Conservation (phyloP, 1,139 yeast genomes). For the Spathaspora jeffriesii region DNA sequence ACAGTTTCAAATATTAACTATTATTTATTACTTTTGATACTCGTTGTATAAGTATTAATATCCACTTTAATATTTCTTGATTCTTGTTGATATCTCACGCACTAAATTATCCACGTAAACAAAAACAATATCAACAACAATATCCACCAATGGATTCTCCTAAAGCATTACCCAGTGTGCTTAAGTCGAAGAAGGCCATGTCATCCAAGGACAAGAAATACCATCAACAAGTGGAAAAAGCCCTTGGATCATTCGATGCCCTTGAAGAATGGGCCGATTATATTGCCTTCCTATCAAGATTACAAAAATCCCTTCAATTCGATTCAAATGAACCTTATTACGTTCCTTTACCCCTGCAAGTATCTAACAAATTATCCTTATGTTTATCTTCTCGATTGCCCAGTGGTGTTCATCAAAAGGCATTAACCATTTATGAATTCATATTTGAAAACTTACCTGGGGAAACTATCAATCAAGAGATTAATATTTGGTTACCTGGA, state of each 20-base stretch:
- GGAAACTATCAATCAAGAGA: constrained; percentile 49
- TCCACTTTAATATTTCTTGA: no score
- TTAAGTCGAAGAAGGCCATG: constrained; percentile 5
- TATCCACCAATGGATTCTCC: constrained; percentile 2
- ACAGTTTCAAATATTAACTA: no score
- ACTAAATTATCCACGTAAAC: not conserved
- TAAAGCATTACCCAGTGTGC: not conserved
- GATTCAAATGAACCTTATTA: constrained; percentile 35
- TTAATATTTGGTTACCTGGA: constrained; percentile 86
- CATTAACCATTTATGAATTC: constrained; percentile 72
- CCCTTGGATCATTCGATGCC: constrained; percentile 76
- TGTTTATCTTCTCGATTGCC: constrained; percentile 84
- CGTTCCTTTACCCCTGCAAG: constrained; percentile 40
- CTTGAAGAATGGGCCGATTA: constrained; percentile 99
- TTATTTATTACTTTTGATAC: no score
- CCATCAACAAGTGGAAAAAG: constrained; percentile 66
- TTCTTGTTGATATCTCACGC: no score
- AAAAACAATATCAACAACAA: not conserved
- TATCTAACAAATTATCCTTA: constrained; percentile 52
- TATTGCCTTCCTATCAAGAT: constrained; percentile 79
- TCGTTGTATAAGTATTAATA: no score
- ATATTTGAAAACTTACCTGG: constrained; percentile 64
- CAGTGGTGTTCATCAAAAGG: constrained; percentile 92
- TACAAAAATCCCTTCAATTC: constrained; percentile 65
- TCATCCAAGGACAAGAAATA: constrained; percentile 70